A percentile compares a stretch with the other conserved stretches of the same genome.
phyloP scores from a whole-genome alignment of 2,329 filamentous ascomycete species.

The Fusarium xylarioides region DNA sequence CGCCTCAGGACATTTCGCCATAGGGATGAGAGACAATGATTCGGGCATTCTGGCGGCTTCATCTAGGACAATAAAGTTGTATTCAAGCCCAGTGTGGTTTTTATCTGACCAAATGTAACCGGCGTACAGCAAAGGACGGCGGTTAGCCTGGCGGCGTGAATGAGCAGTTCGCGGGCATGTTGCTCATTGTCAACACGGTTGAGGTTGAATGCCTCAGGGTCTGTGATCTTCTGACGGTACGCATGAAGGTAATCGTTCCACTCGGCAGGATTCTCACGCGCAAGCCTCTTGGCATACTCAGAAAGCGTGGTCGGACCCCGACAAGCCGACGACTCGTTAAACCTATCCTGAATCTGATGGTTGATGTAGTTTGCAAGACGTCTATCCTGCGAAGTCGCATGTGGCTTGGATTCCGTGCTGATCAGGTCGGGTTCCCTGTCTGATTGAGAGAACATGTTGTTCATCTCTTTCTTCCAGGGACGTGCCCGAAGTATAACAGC shows the following conservation, averaged over 20 bases:
- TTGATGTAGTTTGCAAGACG: not conserved
- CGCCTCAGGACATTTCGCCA: too few species aligned
- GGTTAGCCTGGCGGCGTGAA: not conserved
- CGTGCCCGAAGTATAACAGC: not conserved
- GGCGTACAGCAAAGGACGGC: not conserved
- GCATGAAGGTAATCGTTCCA: not conserved
- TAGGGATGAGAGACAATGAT: too few species aligned
- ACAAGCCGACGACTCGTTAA: not conserved
- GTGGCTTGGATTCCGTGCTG: not conserved
- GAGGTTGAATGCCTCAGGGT: not conserved
- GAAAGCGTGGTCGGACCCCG: not conserved
- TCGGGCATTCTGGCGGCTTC: too few species aligned
- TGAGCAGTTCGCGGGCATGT: not conserved
- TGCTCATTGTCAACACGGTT: not conserved
- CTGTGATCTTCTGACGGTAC: not conserved
- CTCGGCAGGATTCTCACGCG: not conserved
- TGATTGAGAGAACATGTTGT: not conserved
- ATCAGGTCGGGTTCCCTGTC: not conserved
- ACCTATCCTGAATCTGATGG: not conserved
- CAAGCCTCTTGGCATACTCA: not conserved
- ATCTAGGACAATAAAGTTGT: too few species aligned
- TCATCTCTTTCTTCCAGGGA: not conserved
- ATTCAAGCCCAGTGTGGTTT: too few species aligned
- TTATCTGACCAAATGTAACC: not conserved
- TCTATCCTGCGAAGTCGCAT: not conserved